Percentiles rank a stretch among this genome's conserved stretches.
Conservation (phyloP, 805 yeast genomes). For the Dipodascus albidus region DNA sequence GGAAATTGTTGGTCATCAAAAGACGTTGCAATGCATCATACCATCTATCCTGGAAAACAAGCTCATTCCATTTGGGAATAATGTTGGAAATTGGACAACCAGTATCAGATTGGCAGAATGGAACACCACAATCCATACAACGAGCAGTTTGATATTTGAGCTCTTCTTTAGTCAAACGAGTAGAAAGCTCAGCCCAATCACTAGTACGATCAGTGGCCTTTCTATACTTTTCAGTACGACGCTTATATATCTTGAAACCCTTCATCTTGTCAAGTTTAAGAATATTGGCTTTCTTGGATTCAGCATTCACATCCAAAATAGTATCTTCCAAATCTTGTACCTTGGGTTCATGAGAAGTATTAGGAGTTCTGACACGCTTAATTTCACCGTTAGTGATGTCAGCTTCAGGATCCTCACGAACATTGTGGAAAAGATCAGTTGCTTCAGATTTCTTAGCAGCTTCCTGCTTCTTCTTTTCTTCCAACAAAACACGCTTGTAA, state of each 20-base stretch:
- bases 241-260: constrained; percentile 90
- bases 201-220: constrained; percentile 59
- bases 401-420: constrained; percentile 72
- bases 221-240: constrained; percentile 81
- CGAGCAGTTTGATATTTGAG: constrained; percentile 88
- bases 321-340: constrained; percentile 86
- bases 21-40: constrained; percentile 82
- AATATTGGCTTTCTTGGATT: constrained; percentile 49
- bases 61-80: constrained; percentile 96
- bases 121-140: constrained; percentile 99
- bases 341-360: constrained; percentile 53
- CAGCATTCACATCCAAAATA: constrained; percentile 54
- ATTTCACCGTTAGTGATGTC: constrained; percentile 89
- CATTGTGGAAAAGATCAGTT: constrained; percentile 46
- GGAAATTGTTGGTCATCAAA: constrained; percentile 95
- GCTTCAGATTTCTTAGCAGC: constrained; percentile 59
- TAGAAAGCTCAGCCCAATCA: constrained; percentile 89
- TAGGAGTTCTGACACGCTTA: constrained; percentile 29
- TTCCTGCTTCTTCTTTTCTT: constrained; percentile 52
- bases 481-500: constrained; percentile 79
- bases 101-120: constrained; percentile 95
- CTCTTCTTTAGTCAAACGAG: constrained; percentile 74
- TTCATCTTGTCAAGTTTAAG: constrained; percentile 63
- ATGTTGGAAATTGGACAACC: constrained; percentile 97
- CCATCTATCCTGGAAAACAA: constrained; percentile 93